Evolutionary conservation across 306 rosid species (phyloP).

Genomic region (Medicago arabica): DNA sequence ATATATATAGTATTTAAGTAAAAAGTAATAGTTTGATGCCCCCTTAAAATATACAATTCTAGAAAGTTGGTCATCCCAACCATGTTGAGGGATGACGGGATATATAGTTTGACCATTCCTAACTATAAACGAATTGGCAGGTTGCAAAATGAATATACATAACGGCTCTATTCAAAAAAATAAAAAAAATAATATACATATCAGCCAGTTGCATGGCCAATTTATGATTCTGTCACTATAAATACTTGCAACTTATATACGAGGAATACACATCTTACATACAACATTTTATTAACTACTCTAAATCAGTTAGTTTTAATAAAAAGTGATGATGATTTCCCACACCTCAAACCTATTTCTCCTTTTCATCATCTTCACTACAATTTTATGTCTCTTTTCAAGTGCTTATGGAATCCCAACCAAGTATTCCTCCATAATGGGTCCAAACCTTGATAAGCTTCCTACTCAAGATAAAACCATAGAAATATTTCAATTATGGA

Average conservation of each 20-base stretch:
- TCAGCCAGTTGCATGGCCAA: not conserved
- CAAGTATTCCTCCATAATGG: constrained; percentile 48
- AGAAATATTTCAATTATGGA: constrained; percentile 59
- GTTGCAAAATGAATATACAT: too few relatives aligned
- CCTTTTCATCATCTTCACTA: not conserved
- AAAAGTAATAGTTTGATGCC: too few relatives aligned
- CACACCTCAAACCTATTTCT: constrained; percentile 5
- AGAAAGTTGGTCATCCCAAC: too few relatives aligned
- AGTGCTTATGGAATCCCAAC: constrained; percentile 30
- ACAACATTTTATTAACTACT: not conserved
- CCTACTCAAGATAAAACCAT: constrained; percentile 50
- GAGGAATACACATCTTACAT: not conserved
- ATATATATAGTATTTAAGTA: too few relatives aligned
- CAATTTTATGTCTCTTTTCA: constrained; percentile 40
- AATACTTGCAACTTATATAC: not conserved
- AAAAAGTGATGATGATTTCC: constrained; percentile 13
- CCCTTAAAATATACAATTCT: too few relatives aligned
- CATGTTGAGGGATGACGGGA: too few relatives aligned
- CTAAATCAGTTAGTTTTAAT: not conserved
- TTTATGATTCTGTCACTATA: not conserved
- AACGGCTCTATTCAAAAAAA: too few relatives aligned
- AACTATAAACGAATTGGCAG: too few relatives aligned
- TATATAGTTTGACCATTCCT: too few relatives aligned
- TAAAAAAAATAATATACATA: too few relatives aligned
- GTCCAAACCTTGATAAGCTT: constrained; percentile 38